Evolutionary conservation across 1,284 basidiomycete genomes (phyloP).

Genomic region (Rhodotorula sp.): DNA sequence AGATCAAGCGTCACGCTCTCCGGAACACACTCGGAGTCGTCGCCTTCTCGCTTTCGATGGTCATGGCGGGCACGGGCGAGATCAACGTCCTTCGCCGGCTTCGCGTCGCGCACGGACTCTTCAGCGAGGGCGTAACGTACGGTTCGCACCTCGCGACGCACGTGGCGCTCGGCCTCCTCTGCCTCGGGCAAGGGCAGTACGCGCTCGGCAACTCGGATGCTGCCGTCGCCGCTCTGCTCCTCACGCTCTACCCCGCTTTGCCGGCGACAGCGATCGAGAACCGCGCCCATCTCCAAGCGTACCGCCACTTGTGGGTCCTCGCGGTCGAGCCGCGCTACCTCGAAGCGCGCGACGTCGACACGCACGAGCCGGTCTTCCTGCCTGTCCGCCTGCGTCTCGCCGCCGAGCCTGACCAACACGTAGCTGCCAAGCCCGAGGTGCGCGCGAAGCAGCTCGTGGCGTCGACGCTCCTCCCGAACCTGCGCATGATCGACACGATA

Average conservation of each 20-base stretch:
- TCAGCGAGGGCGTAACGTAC: constrained; percentile 74
- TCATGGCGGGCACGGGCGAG: constrained; percentile 96
- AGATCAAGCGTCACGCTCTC: constrained; percentile 80
- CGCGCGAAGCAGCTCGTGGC: constrained; percentile 76
- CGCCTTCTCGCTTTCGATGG: constrained; percentile 78
- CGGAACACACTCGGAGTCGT: constrained; percentile 85
- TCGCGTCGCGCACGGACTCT: constrained; percentile 87
- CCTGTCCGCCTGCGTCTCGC: constrained; percentile 80
- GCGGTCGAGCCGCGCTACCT: constrained; percentile 92
- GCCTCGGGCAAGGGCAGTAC: constrained; percentile 89
- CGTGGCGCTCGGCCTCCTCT: constrained; percentile 86
- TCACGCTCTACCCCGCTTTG: constrained; percentile 88
- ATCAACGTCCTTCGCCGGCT: constrained; percentile 85
- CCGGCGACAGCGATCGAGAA: constrained; percentile 79
- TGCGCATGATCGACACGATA: constrained; percentile 74
- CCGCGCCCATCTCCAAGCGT: constrained; percentile 85
- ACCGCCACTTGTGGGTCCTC: constrained; percentile 92
- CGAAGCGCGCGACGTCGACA: constrained; percentile 86
- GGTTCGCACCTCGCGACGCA: constrained; percentile 89
- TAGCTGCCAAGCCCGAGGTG: constrained; percentile 44
- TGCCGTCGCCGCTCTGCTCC: constrained; percentile 83
- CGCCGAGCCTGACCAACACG: constrained; percentile 51
- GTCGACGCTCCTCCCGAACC: constrained; percentile 85
- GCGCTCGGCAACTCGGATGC: constrained; percentile 89
- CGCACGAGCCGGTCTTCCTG: constrained; percentile 81